These are phyloP conservation scores for Lizonia empirigonia DNA, from an alignment of 2,329 filamentous ascomycete species.

Conservation along the genomic window DNA sequence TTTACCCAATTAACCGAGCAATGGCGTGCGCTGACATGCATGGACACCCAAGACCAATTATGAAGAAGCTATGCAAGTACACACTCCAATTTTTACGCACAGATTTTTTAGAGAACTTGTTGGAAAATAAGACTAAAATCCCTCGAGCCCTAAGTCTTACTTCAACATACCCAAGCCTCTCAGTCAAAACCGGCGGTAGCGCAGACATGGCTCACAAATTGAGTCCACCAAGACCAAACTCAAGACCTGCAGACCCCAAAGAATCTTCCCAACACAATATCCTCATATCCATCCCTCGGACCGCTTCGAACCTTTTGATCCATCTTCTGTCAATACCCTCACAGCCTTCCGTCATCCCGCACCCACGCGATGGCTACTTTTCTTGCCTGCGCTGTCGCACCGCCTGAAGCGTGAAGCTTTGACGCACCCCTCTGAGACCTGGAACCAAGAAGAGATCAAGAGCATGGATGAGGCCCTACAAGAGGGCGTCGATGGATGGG, in stretches of 20 bases:
- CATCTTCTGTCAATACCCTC: slow-evolving; percentile 28
- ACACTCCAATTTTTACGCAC: no score
- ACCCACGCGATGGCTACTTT: slow-evolving; percentile 31
- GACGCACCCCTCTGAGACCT: slow-evolving; percentile 1
- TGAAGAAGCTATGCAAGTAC: not conserved
- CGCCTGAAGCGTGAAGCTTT: slow-evolving; percentile 14
- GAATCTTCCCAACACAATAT: slow-evolving; percentile 15
- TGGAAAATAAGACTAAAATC: no score
- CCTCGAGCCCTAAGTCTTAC: no score
- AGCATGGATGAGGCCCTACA: slow-evolving; percentile 13
- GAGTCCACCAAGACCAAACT: not conserved
- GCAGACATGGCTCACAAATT: not conserved
- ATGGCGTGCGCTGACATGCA: slow-evolving; percentile 13
- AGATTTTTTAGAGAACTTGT: no score
- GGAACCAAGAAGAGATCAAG: slow-evolving; percentile 14
- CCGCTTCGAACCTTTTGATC: slow-evolving; percentile 30
- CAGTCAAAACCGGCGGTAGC: no score
- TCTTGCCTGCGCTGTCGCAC: slow-evolving; percentile 13
- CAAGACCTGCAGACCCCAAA: not conserved
- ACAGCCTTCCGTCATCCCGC: slow-evolving; percentile 19
- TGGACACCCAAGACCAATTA: not conserved
- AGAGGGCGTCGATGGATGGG: slow-evolving; percentile 7
- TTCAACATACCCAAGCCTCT: no score
- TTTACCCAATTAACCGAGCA: not conserved
- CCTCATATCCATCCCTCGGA: slow-evolving; percentile 32